Base-by-base conservation (phyloP, 148 eudicot genomes). In the Fagopyrum esculentum region DNA sequence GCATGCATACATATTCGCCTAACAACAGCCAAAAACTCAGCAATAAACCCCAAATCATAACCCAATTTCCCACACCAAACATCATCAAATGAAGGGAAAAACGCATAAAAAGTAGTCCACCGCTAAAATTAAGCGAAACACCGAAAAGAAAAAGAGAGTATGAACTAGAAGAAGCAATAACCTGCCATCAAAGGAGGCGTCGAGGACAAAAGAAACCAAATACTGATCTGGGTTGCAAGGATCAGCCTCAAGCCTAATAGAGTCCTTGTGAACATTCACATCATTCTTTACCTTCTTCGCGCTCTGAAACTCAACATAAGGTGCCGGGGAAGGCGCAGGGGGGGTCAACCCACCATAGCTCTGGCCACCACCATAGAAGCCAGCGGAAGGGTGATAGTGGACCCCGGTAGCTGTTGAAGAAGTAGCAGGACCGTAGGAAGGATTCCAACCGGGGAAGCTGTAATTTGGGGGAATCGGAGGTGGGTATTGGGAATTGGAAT, bases 111-210 rank as follows among this genome's bases (percentile, higher is more conserved):
- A 35, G 40, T 35, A 35, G 40, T 35, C 40, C 40, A 35, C 40
- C 40, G 40, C 40, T 35, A 35, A 35, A 35, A 35, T 35, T 35
- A 35, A 35, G 40, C 40, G 40, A 35, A 35, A 35, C 40, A 1
- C 40, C 40, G 40, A 35, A 35, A 35, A 35, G 40, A 35, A 35
- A 35, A 49, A 8, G 10, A 49, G 12, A 49, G 6, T 49, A 49
- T 49, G 9, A 8, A 3, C 12, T 12, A 49, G 9, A 71, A 45
- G 16, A 3, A 26, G 30, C 73, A 59, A 76, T 46, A 74, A 93
- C 98, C 97, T 91, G 72, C 97, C 98, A 81, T 91, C 89, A 56
- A 85, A 81, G 16, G 81, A 44, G 5, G 98, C 97, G 76, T 93
- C 98, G 72, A 89, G 89, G 43, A 84, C 84, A 40, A 93, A 93